Evolutionary conservation across 2,329 filamentous ascomycete species (phyloP).

Genomic region (Xylariaceae sp.): DNA sequence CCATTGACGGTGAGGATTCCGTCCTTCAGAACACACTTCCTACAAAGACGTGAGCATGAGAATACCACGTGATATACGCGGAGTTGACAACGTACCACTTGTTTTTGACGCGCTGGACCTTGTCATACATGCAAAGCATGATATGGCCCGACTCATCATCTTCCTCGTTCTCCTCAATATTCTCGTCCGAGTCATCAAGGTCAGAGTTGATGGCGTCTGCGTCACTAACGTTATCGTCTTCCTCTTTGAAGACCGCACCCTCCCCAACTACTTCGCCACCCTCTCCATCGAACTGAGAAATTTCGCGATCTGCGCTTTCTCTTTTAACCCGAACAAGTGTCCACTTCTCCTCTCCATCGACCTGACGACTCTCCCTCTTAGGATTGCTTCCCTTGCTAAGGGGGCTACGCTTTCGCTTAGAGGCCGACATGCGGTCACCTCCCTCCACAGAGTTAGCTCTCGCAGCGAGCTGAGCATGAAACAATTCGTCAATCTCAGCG

Average conservation of each 20-base stretch:
- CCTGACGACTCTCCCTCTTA: too few species aligned
- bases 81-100: conserved; percentile 61
- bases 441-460: conserved; percentile 66
- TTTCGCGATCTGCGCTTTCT: conserved; percentile 26
- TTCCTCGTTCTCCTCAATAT: conserved; percentile 75
- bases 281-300: conserved; percentile 57
- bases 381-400: conserved; percentile 7
- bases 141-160: conserved; percentile 82
- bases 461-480: conserved; percentile 63
- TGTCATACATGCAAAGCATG: conserved; percentile 99
- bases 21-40: conserved; percentile 98
- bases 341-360: too few species aligned
- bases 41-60: conserved; percentile 32
- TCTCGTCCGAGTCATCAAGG: conserved; percentile 89
- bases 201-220: conserved; percentile 99
- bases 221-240: conserved; percentile 49
- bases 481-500: conserved; percentile 61
- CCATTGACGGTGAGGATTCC: conserved; percentile 89
- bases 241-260: conserved; percentile 50
- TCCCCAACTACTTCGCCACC: conserved; percentile 53
- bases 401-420: conserved; percentile 45
- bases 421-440: conserved; percentile 68
- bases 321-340: too few species aligned
- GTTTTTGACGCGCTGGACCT: conserved; percentile 98
- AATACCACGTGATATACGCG: conserved; percentile 6